Conservation (phyloP, 2,329 filamentous ascomycete genomes). For the Hypoxylon sp. region DNA sequence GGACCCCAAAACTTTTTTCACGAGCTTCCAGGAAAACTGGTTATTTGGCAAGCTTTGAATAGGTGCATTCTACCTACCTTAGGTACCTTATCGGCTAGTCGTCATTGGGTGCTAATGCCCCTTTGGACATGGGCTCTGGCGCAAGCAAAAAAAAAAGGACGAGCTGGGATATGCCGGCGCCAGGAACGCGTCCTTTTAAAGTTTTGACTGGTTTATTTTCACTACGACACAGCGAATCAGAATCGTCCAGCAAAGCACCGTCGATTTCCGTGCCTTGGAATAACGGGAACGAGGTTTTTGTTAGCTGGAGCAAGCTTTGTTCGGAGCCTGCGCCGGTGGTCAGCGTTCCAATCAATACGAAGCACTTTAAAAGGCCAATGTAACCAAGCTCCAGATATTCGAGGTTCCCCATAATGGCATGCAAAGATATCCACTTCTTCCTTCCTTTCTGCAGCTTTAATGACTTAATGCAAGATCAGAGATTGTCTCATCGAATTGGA, state of each 20-base stretch:
- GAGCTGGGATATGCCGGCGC: slow-evolving; percentile 17
- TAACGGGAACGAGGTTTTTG: neutral
- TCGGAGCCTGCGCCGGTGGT: slow-evolving; percentile 21
- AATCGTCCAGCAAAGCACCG: slow-evolving; percentile 14
- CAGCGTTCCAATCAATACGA: slow-evolving; percentile 18
- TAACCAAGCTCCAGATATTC: neutral
- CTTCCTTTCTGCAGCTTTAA: slow-evolving; percentile 17
- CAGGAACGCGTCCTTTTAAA: slow-evolving; percentile 35
- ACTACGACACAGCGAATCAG: slow-evolving; percentile 21
- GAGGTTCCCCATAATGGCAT: slow-evolving; percentile 16
- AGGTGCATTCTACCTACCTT: neutral
- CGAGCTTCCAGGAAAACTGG: slow-evolving; percentile 15
- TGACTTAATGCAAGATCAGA: slow-evolving; percentile 26
- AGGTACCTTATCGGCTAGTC: slow-evolving; percentile 18
- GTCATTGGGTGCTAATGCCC: slow-evolving; percentile 20
- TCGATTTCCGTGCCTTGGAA: slow-evolving; percentile 17
- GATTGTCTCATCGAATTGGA: slow-evolving; percentile 17
- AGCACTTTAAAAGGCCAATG: neutral
- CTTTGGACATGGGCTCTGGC: slow-evolving; percentile 18
- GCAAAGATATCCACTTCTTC: slow-evolving; percentile 20
- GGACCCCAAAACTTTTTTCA: neutral
- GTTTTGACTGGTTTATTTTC: slow-evolving; percentile 22
- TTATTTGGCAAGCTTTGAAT: neutral
- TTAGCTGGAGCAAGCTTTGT: neutral
- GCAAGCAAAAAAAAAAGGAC: neutral